Evolutionary conservation across 2,329 filamentous ascomycete species (phyloP), one percentile per base, ranked within the genome.

Genomic region (Phyllosticta capitalensis): DNA sequence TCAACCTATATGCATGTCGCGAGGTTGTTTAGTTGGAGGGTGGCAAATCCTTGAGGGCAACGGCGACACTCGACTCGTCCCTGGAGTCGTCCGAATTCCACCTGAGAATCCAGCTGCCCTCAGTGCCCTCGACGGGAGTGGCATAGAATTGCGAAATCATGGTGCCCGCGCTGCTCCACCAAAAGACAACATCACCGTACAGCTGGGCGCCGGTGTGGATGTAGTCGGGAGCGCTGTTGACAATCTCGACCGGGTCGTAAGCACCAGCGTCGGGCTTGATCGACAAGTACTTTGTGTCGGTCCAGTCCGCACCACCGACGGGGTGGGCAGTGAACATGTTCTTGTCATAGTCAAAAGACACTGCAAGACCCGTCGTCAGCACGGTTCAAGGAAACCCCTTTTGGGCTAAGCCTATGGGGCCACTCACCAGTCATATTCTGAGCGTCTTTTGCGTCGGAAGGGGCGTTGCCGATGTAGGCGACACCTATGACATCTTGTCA

Each of bases 41-140:
- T 5, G 56, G 14, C 19, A 58, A 7, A 26, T 21, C 45, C 56
- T 51, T 53, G 26, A 58, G 50, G 14, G 56, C 56, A 45, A 58
- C 56, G 5, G 56, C 49, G 19, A 38, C 45, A 22, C 56, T 58
- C 19, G 20, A 12, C 6, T 33, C 56, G 24, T 53, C 50, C 17
- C 52, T 33, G 19, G 28, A n/a, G 20, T 51, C 52, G 30, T 21
- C 56, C 49, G 56, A 58, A 14, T 59, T 59, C 56, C 56, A 59
- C 22, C 28, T 50, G 21, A 59, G 22, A 7, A 49, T n/a, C n/a
- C 53, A 54, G 1, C 19, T 54, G 9, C 12, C n/a, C 19, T 54
- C 52, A 9, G 45, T 24, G 6, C 33, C 53, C 21, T 54, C 38
- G 14, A 59, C 5, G 5, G 51, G 56, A 17, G 56, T 54, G 51